phyloP scores from a whole-genome alignment of 1,284 basidiomycete genomes.

The Cerrena zonata region DNA sequence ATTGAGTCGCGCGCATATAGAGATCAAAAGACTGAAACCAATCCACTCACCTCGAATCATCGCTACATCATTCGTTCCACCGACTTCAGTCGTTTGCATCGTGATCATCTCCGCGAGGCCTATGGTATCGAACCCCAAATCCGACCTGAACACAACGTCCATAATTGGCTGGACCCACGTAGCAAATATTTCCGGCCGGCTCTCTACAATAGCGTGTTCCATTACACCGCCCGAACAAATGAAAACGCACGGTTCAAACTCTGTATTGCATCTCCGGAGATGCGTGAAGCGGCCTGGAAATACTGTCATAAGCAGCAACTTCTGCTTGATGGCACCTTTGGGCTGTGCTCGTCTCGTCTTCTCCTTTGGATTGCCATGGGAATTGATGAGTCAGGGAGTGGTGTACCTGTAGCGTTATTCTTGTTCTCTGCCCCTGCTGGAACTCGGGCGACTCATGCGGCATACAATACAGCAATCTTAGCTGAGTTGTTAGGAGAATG shows the following conservation, averaged over 20 bases:
- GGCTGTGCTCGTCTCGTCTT: slow-evolving; percentile 26
- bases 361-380: slow-evolving; percentile 35
- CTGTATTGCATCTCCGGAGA: slow-evolving; percentile 29
- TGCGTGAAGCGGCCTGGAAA: slow-evolving; percentile 31
- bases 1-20: background rate
- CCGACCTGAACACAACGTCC: background rate
- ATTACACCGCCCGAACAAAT: slow-evolving; percentile 19
- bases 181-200: slow-evolving; percentile 15
- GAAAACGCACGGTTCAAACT: slow-evolving; percentile 21
- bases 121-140: slow-evolving; percentile 1
- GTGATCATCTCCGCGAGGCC: slow-evolving; percentile 9
- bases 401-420: slow-evolving; percentile 31
- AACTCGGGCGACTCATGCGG: slow-evolving; percentile 26
- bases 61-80: slow-evolving; percentile 10
- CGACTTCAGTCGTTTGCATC: slow-evolving; percentile 19
- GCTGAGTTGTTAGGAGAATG: slow-evolving; percentile 24
- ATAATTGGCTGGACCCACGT: background rate
- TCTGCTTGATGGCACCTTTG: slow-evolving; percentile 36
- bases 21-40: background rate
- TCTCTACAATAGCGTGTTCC: slow-evolving; percentile 22
- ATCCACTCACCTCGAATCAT: slow-evolving; percentile 4
- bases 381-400: slow-evolving; percentile 24
- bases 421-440: slow-evolving; percentile 34
- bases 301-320: slow-evolving; percentile 29
- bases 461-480: slow-evolving; percentile 31